Base-by-base conservation (phyloP, 2,329 filamentous ascomycete genomes). In the Monascus ruber region DNA sequence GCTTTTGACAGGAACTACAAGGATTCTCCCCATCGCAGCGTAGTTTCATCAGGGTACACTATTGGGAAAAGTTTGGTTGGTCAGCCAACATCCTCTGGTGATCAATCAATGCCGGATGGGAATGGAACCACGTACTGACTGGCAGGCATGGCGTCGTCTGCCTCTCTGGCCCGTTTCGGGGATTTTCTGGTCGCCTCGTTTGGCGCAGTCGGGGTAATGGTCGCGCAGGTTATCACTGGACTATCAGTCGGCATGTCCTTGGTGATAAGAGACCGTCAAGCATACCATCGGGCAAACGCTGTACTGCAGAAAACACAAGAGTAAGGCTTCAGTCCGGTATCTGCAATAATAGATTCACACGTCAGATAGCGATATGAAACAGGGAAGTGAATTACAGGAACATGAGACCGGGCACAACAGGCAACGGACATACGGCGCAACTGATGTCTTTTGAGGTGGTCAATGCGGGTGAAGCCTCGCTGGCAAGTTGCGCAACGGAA, bases 31-130 rank as follows among this genome's bases (percentile, higher is more conserved):
- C 66, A 45, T 69, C 66, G 45, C 66, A 69, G 8, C 66, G 66
- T 11, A 69, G 56, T 42, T 69, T 69, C 60, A 68, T 68, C 24
- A 62, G 55, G 10, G 64, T 69, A 45, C 66, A 69, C 66, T 69
- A 42, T 31, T 17, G 25, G 25, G 26, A 7, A 26, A 26, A 4
- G 9, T 10, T 36, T 34, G 35, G 36, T 42, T 35, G 35, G 34
- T 5, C 24, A 31, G 41, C 26, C 37, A 38, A 25, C 5, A 35
- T 24, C 5, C 25, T 33, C 7, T 17, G 25, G 28, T 4, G 32
- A 33, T 24, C 31, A 36, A 26, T 33, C 27, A 34, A 25, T 26
- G 5, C 10, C 9, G n/a, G 29, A 33, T 35, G 5, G 24, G 9
- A 10, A 27, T 36, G 17, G n/a, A 6, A 33, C 6, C 31, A 54